A percentile compares a stretch with the other conserved stretches of the same genome.
Evolutionary conservation across 2,329 filamentous ascomycete species (phyloP).

Genomic region (Talaromyces funiculosus): DNA sequence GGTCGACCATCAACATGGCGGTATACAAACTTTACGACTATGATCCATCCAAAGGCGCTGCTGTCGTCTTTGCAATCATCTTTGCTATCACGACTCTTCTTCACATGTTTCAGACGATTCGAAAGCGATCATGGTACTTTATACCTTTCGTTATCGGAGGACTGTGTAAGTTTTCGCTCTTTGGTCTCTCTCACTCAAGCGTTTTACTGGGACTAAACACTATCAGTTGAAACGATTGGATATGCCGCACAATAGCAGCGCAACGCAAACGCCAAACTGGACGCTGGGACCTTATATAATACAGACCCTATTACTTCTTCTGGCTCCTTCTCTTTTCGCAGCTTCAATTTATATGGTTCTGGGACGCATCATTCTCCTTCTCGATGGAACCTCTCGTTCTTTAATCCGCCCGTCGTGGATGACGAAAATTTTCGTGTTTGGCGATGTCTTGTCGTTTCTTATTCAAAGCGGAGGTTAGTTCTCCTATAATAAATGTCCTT

Average conservation of each 20-base stretch:
- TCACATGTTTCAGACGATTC: slow-evolving; percentile 41
- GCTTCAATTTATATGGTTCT: slow-evolving; percentile 32
- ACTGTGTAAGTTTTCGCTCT: slow-evolving; percentile 27
- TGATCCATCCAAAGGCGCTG: slow-evolving; percentile 42
- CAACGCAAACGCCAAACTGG: slow-evolving; percentile 6
- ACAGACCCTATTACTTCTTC: slow-evolving; percentile 17
- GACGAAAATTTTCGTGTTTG: slow-evolving; percentile 30
- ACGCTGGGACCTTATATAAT: neutral
- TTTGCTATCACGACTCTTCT: slow-evolving; percentile 39
- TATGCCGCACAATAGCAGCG: slow-evolving; percentile 2
- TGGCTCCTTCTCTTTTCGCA: slow-evolving; percentile 34
- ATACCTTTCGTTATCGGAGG: slow-evolving; percentile 34
- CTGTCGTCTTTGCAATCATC: slow-evolving; percentile 43
- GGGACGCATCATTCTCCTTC: slow-evolving; percentile 27
- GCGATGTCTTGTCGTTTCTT: slow-evolving; percentile 29
- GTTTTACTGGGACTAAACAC: neutral
- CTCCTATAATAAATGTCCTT: neutral
- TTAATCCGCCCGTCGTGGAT: slow-evolving; percentile 25
- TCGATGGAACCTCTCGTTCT: slow-evolving; percentile 16
- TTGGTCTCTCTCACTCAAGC: neutral
- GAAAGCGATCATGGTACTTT: slow-evolving; percentile 46
- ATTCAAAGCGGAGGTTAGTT: slow-evolving; percentile 26
- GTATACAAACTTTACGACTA: slow-evolving; percentile 31
- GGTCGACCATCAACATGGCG: slow-evolving; percentile 14
- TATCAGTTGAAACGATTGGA: neutral